Percentiles rank a stretch among this genome's conserved stretches.
Evolutionary conservation across 176 grass and related monocot genomes (phyloP).

Genomic region (Cenchrus americanus): DNA sequence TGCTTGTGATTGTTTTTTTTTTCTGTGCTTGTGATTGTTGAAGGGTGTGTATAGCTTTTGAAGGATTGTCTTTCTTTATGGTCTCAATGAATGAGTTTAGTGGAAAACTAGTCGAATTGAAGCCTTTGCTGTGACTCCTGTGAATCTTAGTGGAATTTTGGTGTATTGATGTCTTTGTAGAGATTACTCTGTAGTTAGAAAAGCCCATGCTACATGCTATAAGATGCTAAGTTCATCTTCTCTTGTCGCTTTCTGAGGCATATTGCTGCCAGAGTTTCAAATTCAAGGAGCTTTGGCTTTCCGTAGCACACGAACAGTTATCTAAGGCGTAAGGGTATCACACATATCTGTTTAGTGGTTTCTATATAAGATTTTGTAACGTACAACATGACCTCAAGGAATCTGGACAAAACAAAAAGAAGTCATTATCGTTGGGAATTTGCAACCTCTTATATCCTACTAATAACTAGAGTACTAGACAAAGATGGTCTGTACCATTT

Average conservation of each 20-base stretch:
- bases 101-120: neutral
- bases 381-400: neutral
- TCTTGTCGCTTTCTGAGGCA: neutral
- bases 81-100: neutral
- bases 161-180: neutral
- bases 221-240: neutral
- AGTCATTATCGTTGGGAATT: neutral
- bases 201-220: neutral
- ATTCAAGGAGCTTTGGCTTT: neutral
- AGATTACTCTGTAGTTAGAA: neutral
- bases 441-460: neutral
- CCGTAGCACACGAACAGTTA: no score
- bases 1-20: constrained; percentile 4
- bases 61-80: neutral
- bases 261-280: neutral
- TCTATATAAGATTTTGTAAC: neutral
- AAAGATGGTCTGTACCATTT: neutral
- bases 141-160: neutral
- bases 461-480: neutral
- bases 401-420: neutral
- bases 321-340: no score
- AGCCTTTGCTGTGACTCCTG: neutral
- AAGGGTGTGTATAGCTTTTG: neutral
- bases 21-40: neutral
- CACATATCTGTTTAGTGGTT: neutral